A percentile compares a stretch with the other conserved stretches of the same genome.
Evolutionary conservation across 164 flowering plant genomes (phyloP).

Genomic region (Umbellularia californica): DNA sequence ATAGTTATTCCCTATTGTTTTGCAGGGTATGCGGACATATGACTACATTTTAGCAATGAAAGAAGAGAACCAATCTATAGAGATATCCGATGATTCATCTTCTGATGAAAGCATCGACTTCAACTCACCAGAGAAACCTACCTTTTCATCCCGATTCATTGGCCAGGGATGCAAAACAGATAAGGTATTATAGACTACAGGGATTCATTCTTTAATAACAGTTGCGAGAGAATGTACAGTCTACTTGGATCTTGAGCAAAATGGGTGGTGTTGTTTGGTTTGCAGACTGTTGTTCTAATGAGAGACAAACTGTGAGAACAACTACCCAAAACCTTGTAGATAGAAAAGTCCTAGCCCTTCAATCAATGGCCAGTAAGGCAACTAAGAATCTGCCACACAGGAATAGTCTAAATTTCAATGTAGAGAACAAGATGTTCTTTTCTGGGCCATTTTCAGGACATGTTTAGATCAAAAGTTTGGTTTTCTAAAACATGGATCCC

Average conservation of each 20-base stretch:
- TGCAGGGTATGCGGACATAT: conserved; percentile 93
- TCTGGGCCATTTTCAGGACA: too few species aligned
- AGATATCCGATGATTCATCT: conserved; percentile 54
- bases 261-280: background rate
- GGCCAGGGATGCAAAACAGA: conserved; percentile 34
- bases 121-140: conserved; percentile 51
- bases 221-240: background rate
- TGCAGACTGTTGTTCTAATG: background rate
- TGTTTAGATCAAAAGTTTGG: background rate
- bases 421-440: too few species aligned
- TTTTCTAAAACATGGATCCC: background rate
- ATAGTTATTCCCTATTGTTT: background rate
- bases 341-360: too few species aligned
- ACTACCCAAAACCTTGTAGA: too few species aligned
- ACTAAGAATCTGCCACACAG: too few species aligned
- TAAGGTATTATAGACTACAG: conserved; percentile 34
- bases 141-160: conserved; percentile 40
- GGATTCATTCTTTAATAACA: too few species aligned
- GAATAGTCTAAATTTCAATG: too few species aligned
- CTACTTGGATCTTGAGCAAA: background rate
- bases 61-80: conserved; percentile 57
- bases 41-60: conserved; percentile 95
- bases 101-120: conserved; percentile 72
- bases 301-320: background rate
- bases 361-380: too few species aligned